Evolutionary conservation across 2,329 filamentous ascomycete species (phyloP).

Genomic region (Exophiala sideris): DNA sequence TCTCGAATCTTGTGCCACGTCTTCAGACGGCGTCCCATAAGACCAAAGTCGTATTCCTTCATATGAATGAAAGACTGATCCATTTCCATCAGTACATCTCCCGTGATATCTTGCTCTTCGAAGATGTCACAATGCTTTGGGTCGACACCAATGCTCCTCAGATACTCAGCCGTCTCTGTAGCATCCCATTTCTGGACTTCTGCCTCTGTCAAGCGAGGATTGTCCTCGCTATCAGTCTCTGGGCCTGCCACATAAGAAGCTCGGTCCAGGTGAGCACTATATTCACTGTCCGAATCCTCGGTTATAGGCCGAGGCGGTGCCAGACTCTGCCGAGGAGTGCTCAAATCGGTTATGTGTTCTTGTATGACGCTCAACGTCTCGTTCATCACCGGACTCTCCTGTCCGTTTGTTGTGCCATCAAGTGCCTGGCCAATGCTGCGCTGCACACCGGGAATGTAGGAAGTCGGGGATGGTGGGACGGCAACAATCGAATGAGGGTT

Average conservation of each 20-base stretch:
- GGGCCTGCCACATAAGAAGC: slow-evolving; percentile 88
- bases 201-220: slow-evolving; percentile 61
- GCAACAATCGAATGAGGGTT: slow-evolving; percentile 34
- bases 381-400: slow-evolving; percentile 78
- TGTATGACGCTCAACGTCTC: slow-evolving; percentile 95
- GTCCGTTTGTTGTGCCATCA: slow-evolving; percentile 47
- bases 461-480: slow-evolving; percentile 35
- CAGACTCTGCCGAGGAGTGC: slow-evolving; percentile 56
- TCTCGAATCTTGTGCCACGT: slow-evolving; percentile 96
- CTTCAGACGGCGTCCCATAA: slow-evolving; percentile 82
- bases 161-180: slow-evolving; percentile 79
- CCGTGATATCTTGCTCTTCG: slow-evolving; percentile 89
- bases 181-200: slow-evolving; percentile 80
- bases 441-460: slow-evolving; percentile 39
- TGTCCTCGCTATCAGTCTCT: slow-evolving; percentile 91
- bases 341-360: slow-evolving; percentile 90
- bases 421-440: slow-evolving; percentile 46
- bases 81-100: slow-evolving; percentile 90
- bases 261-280: slow-evolving; percentile 73
- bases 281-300: slow-evolving; percentile 75
- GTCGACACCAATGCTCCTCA: slow-evolving; percentile 82
- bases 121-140: slow-evolving; percentile 91
- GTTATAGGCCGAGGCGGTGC: slow-evolving; percentile 29
- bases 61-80: slow-evolving; percentile 93
- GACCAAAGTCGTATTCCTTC: slow-evolving; percentile 90